Percentiles rank a stretch among this genome's conserved stretches.
These are phyloP conservation scores for Magnolia sinica DNA, from an alignment of 164 flowering plant genomes.

Conservation along the genomic window DNA sequence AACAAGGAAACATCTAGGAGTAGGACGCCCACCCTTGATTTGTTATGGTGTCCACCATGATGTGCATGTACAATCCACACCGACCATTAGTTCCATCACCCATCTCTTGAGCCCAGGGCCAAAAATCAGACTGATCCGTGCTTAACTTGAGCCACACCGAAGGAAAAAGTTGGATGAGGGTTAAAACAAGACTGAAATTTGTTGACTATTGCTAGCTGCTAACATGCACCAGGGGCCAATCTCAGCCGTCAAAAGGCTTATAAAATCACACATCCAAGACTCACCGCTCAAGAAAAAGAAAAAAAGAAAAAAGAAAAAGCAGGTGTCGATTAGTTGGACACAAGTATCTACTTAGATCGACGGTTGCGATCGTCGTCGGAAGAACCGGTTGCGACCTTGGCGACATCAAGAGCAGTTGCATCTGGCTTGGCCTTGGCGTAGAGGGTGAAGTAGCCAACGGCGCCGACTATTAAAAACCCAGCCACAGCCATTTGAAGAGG, in stretches of 20 bases:
- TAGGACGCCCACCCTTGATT: too few species aligned
- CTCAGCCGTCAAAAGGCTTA: neutral
- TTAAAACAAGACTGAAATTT: too few species aligned
- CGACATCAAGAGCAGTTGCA: conserved; percentile 10
- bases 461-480: conserved; percentile 5
- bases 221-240: neutral
- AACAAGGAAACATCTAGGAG: too few species aligned
- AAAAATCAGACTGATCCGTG: too few species aligned
- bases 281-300: neutral
- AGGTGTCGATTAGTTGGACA: too few species aligned
- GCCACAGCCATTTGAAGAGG: conserved; percentile 8
- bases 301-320: neutral
- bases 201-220: too few species aligned
- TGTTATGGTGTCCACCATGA: too few species aligned
- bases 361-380: conserved; percentile 2
- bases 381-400: conserved; percentile 7
- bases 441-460: conserved; percentile 18
- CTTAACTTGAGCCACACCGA: too few species aligned
- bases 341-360: neutral
- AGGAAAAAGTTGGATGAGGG: too few species aligned
- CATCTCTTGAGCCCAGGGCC: too few species aligned
- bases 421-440: conserved; percentile 17
- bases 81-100: too few species aligned
- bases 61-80: too few species aligned
- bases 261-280: neutral